A percentile compares a stretch with the other conserved stretches of the same genome.
Conservation (phyloP, 257 asterid species). For the Striga asiatica region DNA sequence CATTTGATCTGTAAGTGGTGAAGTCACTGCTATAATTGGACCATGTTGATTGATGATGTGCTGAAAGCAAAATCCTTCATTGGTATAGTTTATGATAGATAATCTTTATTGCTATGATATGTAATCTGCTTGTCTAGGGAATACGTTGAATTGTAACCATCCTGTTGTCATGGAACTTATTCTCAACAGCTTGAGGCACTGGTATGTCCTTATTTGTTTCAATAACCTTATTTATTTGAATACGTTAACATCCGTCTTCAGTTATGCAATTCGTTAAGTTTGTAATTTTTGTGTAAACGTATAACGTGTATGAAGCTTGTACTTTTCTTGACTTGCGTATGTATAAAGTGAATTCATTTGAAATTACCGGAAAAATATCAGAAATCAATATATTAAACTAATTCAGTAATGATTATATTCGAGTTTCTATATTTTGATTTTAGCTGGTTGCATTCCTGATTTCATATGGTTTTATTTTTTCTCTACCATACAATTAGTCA, state of each 20-base stretch:
- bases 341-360: background rate
- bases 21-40: background rate
- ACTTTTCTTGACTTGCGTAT: background rate
- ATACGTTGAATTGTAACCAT: conserved; percentile 92
- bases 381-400: background rate
- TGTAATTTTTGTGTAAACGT: background rate
- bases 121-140: conserved; percentile 45
- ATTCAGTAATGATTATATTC: background rate
- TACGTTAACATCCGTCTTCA: background rate
- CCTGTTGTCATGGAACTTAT: conserved; percentile 91
- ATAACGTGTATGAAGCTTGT: background rate
- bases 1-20: background rate
- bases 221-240: background rate
- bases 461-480: background rate
- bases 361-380: background rate
- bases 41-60: background rate
- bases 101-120: conserved; percentile 12
- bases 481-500: background rate
- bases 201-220: conserved; percentile 42
- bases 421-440: background rate
- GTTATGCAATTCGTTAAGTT: background rate
- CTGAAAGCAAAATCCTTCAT: conserved; percentile 1
- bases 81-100: background rate
- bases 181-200: conserved; percentile 94
- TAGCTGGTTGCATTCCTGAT: background rate